A percentile compares a stretch with the other conserved stretches of the same genome.
phyloP scores from a whole-genome alignment of 352 stramenopile genomes.

The Pythium phragmiticola region DNA sequence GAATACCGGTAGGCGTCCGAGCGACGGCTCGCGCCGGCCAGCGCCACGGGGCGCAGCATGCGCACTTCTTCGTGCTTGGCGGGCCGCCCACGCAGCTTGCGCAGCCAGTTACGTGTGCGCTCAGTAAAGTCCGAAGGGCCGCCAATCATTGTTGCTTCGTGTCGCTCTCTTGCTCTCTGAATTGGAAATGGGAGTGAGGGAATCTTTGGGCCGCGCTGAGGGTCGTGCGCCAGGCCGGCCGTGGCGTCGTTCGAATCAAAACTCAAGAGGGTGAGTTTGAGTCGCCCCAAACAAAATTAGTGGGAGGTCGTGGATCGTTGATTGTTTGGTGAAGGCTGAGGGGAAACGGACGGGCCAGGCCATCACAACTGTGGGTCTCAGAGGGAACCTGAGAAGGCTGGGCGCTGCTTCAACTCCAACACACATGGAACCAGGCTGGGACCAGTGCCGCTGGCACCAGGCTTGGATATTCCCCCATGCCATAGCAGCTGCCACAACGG shows the following conservation, averaged over 20 bases:
- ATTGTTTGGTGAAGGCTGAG: not conserved
- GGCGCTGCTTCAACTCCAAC: conserved; percentile 2
- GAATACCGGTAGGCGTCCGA: conserved; percentile 36
- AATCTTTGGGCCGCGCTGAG: not conserved
- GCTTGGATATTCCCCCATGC: not conserved
- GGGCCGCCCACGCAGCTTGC: conserved; percentile 43
- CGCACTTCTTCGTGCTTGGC: conserved; percentile 56
- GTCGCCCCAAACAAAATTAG: too few relatives aligned
- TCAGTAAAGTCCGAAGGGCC: conserved; percentile 29
- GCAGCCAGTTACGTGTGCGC: conserved; percentile 48
- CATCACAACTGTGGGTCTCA: not conserved
- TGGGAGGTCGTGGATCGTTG: not conserved
- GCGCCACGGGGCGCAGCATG: conserved; percentile 61
- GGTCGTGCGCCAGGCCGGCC: too few relatives aligned
- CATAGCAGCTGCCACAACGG: not conserved
- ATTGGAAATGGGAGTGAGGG: not conserved
- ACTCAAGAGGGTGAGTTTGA: too few relatives aligned
- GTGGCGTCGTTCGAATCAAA: not conserved
- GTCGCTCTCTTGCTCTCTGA: not conserved
- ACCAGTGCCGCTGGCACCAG: not conserved
- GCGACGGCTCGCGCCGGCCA: conserved; percentile 64
- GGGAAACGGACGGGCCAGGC: conserved; percentile 11
- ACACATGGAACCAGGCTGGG: too few relatives aligned
- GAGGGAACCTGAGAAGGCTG: not conserved
- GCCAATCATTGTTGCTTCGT: conserved; percentile 34